Conservation (phyloP, 2,329 filamentous ascomycete species). For the Stenocarpella maydis region DNA sequence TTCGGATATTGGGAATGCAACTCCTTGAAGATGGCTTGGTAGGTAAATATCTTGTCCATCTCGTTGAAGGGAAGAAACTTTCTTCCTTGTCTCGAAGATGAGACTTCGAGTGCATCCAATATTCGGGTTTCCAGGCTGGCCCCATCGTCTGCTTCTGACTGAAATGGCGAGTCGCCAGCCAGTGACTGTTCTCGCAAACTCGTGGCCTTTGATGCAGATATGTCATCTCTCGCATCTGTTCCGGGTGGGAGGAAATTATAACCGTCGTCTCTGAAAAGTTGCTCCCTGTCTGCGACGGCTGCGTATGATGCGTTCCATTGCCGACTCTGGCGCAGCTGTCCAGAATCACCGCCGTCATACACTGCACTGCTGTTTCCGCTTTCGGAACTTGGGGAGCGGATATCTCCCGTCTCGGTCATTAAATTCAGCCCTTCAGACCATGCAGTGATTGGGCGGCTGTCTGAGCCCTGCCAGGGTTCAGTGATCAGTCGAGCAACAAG, state of each 20-base stretch:
- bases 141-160: too few relatives aligned
- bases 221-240: not conserved
- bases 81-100: not conserved
- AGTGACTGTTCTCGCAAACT: not conserved
- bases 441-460: not conserved
- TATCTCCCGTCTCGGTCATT: not conserved
- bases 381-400: not conserved
- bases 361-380: not conserved
- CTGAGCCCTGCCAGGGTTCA: not conserved
- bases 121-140: not conserved
- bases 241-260: not conserved
- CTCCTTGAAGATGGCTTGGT: slow-evolving; percentile 42
- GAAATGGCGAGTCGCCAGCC: not conserved
- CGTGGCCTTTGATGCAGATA: not conserved
- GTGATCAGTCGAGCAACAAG: not conserved
- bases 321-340: not conserved
- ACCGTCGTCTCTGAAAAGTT: not conserved
- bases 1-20: not conserved
- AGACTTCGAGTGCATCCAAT: not conserved
- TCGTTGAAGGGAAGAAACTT: slow-evolving; percentile 24
- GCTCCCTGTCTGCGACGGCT: not conserved
- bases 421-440: not conserved
- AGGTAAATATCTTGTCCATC: slow-evolving; percentile 42
- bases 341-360: not conserved
- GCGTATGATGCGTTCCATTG: not conserved